Conservation (phyloP, 1,284 basidiomycete species). For the Malassezia arunalokei region DNA sequence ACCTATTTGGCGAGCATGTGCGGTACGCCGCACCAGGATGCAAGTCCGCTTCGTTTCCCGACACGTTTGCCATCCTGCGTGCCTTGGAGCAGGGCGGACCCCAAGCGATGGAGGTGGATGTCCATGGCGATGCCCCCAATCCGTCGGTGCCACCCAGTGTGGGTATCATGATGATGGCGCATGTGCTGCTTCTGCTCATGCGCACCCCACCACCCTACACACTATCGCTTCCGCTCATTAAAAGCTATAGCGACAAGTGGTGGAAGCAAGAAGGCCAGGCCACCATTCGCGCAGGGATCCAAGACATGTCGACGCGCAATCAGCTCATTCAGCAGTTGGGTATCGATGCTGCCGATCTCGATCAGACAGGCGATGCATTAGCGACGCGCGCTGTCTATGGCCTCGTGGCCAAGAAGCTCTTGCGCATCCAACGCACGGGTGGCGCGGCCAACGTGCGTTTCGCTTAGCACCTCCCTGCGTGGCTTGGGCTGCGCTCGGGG, state of each 20-base stretch:
- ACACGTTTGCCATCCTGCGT: slow-evolving; percentile 26
- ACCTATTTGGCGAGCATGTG: slow-evolving; percentile 31
- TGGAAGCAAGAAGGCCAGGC: slow-evolving; percentile 25
- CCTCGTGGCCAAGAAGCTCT: slow-evolving; percentile 37
- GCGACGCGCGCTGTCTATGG: slow-evolving; percentile 38
- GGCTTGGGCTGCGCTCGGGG: neutral
- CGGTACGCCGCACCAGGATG: slow-evolving; percentile 25
- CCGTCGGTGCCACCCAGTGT: slow-evolving; percentile 19
- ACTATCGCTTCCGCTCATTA: slow-evolving; percentile 32
- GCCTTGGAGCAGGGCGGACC: slow-evolving; percentile 19
- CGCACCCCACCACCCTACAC: slow-evolving; percentile 21
- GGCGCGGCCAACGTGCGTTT: slow-evolving; percentile 12
- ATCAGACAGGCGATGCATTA: slow-evolving; percentile 20
- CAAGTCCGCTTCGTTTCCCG: slow-evolving; percentile 22
- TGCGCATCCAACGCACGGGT: slow-evolving; percentile 18
- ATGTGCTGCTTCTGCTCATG: slow-evolving; percentile 32
- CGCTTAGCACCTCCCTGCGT: slow-evolving; percentile 8
- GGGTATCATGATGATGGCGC: slow-evolving; percentile 26
- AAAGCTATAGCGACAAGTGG: slow-evolving; percentile 25
- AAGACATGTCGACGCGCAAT: slow-evolving; percentile 13
- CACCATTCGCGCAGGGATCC: neutral
- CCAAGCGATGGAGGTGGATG: slow-evolving; percentile 1
- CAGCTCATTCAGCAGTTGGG: slow-evolving; percentile 16
- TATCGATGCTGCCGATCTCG: slow-evolving; percentile 21
- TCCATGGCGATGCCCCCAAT: slow-evolving; percentile 10